These are phyloP conservation scores for Leishmania guyanensis DNA, from an alignment of 208 protist genomes.

Conservation along the genomic window DNA sequence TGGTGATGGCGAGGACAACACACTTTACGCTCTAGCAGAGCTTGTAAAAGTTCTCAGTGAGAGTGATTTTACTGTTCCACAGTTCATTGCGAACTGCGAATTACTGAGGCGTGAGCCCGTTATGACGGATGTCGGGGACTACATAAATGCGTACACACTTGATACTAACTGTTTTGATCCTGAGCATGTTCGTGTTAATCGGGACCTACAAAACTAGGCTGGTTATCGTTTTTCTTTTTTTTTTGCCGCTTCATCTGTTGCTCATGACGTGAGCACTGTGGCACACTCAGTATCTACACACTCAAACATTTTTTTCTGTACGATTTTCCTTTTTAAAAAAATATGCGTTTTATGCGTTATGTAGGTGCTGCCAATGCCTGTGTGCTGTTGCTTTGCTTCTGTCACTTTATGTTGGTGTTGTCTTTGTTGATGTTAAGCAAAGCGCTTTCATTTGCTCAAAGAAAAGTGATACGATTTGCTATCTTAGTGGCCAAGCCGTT, in stretches of 20 bases:
- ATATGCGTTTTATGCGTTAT: not conserved
- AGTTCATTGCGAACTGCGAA: slow-evolving; percentile 81
- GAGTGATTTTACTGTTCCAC: slow-evolving; percentile 84
- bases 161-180: slow-evolving; percentile 81
- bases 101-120: slow-evolving; percentile 74
- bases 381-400: slow-evolving; percentile 2
- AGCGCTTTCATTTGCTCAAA: not conserved
- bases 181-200: slow-evolving; percentile 80
- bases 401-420: not conserved
- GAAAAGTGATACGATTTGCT: not conserved
- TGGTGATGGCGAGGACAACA: slow-evolving; percentile 85
- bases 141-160: slow-evolving; percentile 88
- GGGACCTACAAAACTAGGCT: slow-evolving; percentile 55
- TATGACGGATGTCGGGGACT: slow-evolving; percentile 92
- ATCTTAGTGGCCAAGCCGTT: not conserved
- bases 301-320: not conserved
- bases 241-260: slow-evolving; percentile 12
- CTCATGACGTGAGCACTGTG: not conserved
- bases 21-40: slow-evolving; percentile 84
- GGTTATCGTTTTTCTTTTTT: not conserved
- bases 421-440: not conserved
- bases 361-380: not conserved
- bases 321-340: not conserved
- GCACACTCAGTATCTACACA: not conserved
- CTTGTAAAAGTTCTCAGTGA: slow-evolving; percentile 76